These are phyloP conservation scores for Salix koriyanagi DNA, from an alignment of 345 rosid species.

Conservation along the genomic window DNA sequence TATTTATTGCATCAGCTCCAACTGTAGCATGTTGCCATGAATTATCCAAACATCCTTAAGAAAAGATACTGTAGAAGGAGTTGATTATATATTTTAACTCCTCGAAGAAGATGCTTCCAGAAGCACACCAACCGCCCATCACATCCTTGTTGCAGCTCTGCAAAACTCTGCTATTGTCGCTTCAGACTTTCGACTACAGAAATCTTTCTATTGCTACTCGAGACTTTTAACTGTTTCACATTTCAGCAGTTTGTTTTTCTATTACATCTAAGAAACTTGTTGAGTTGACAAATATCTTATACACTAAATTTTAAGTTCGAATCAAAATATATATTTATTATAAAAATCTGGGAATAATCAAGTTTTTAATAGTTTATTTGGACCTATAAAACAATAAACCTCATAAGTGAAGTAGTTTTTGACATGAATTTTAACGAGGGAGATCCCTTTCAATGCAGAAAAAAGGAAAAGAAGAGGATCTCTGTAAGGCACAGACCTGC, in stretches of 20 bases:
- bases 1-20: too few relatives aligned
- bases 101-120: constrained; percentile 46
- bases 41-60: too few relatives aligned
- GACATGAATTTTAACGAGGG: neutral
- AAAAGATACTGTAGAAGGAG: too few relatives aligned
- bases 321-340: accelerated
- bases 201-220: too few relatives aligned
- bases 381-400: constrained; percentile 19
- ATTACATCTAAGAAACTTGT: too few relatives aligned
- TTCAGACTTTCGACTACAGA: too few relatives aligned
- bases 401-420: neutral
- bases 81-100: too few relatives aligned
- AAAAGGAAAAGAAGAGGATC: neutral
- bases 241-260: neutral
- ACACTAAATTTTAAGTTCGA: too few relatives aligned
- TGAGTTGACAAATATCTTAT: too few relatives aligned
- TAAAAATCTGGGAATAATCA: too few relatives aligned
- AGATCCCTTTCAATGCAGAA: neutral
- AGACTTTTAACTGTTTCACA: neutral
- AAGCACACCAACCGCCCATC: constrained; percentile 69
- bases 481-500: neutral
- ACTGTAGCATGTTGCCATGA: too few relatives aligned
- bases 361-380: too few relatives aligned
- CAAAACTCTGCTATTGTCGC: neutral
- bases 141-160: constrained; percentile 53